Base-by-base conservation (phyloP, 2,329 filamentous ascomycete genomes). In the Alternaria sp. region DNA sequence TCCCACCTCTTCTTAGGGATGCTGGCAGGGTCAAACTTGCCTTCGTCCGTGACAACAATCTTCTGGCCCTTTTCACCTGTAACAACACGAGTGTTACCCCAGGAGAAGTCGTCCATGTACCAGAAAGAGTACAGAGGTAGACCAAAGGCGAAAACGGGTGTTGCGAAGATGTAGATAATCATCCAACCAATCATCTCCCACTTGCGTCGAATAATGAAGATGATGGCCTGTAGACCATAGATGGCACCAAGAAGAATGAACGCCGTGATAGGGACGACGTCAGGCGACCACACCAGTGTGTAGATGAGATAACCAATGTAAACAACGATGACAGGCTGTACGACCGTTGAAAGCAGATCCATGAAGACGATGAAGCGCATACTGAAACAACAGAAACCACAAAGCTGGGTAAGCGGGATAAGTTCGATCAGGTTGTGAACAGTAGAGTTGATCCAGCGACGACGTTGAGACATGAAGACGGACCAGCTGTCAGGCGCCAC, bases 181-280 rank as follows among this genome's bases (percentile, higher is more conserved):
- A 99, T 97, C 95, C 95, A 99, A 36, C 94, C 95, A 70, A 99
- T 91, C 94, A 98, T 98, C 79, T 99, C 94, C 95, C 95, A 99
- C 83, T 97, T 97, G 74, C 94, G 91, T 60, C 93, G 91, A 58
- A 97, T 76, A 73, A 98, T 97, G 84, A 99, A 99, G 79, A 99
- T 97, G 75, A 98, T 90, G 44, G 92, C 94, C 75, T 99, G 95
- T 14, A 99, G 83, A 88, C 95, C 95, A 78, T 98, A 99, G 72
- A 99, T 95, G n/a, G 92, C 94, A 73, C 88, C 95, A 10, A 99
- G 86, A 50, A 99, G 85, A 75, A 99, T 87, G 78, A 99, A 97
- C 1, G 95, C 90, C 0, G 92, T 96, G 59, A 94, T 81, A 0
- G 94, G 94, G 7, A 98, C 85, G 6, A 90, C 83, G 2, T 83